These are phyloP conservation scores for Arthrobotrys sphaeroides DNA, from an alignment of 2,329 filamentous ascomycete species.

Conservation along the genomic window DNA sequence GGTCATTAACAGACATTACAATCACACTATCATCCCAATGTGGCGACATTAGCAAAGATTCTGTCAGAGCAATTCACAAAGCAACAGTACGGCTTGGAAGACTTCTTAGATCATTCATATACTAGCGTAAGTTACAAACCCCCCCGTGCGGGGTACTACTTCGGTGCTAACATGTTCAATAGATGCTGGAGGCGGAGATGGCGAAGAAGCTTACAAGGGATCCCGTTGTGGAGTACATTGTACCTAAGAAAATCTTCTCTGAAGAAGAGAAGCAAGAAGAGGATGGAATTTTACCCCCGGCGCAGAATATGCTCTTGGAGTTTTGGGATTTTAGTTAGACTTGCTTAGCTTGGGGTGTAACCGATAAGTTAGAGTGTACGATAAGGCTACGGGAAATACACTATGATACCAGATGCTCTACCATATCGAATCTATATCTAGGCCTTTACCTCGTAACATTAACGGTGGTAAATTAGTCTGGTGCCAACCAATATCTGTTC, in stretches of 20 bases:
- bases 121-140: conserved; percentile 69
- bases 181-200: conserved; percentile 86
- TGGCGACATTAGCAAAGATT: conserved; percentile 91
- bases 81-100: conserved; percentile 91
- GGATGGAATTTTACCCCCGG: neutral
- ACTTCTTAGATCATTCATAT: conserved; percentile 96
- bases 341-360: neutral
- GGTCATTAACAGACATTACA: conserved; percentile 70
- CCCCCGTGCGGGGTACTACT: neutral
- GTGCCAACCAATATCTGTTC: no score
- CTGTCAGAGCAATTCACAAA: conserved; percentile 98
- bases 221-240: conserved; percentile 91
- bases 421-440: no score
- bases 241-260: conserved; percentile 81
- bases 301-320: conserved; percentile 32
- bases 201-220: conserved; percentile 83
- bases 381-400: neutral
- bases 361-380: conserved; percentile 3
- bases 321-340: conserved; percentile 51
- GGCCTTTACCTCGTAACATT: no score
- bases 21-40: conserved; percentile 95
- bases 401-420: neutral
- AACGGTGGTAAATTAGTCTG: no score
- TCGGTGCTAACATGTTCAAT: conserved; percentile 11
- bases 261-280: conserved; percentile 7